Percentiles rank a stretch among this genome's conserved stretches.
Conservation (phyloP, 2,329 filamentous ascomycete genomes). For the Coleophoma eucalyptorum region DNA sequence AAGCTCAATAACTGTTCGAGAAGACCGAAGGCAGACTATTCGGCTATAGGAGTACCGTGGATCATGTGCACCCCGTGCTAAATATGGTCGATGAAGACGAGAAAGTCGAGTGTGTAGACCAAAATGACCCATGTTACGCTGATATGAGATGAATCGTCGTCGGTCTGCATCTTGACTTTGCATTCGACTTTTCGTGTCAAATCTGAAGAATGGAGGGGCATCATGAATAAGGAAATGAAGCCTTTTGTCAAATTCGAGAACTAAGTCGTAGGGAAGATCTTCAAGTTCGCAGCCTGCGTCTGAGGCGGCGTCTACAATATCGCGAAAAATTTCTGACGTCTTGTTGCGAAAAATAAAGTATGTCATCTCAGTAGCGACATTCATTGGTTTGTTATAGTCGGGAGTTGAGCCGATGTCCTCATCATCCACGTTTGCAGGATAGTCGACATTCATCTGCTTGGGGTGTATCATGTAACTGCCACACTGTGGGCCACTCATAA, state of each 20-base stretch:
- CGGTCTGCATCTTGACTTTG: conserved; percentile 3
- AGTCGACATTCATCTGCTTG: conserved; percentile 32
- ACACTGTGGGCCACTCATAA: conserved; percentile 28
- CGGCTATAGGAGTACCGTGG: conserved; percentile 27
- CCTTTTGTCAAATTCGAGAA: conserved; percentile 30
- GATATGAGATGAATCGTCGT: conserved; percentile 19
- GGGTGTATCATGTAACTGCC: conserved; percentile 33
- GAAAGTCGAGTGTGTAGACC: conserved; percentile 30
- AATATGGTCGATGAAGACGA: conserved; percentile 33
- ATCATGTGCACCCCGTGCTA: conserved; percentile 25
- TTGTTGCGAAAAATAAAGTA: conserved; percentile 32
- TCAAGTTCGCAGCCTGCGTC: conserved; percentile 16
- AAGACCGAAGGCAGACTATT: conserved; percentile 29
- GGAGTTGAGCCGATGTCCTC: conserved; percentile 23
- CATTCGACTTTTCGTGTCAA: conserved; percentile 12
- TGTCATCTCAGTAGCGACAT: conserved; percentile 29
- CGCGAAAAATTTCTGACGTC: conserved; percentile 31
- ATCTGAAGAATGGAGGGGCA: conserved; percentile 27
- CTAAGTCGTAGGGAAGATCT: conserved; percentile 22
- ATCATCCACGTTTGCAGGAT: conserved; percentile 32
- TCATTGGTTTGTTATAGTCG: conserved; percentile 6
- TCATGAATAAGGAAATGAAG: conserved; percentile 25
- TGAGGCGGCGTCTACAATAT: conserved; percentile 29
- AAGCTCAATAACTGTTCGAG: conserved; percentile 24
- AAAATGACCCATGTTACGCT: conserved; percentile 31